Conservation (phyloP, 306 rosid genomes). For the Clitoria ternatea region DNA sequence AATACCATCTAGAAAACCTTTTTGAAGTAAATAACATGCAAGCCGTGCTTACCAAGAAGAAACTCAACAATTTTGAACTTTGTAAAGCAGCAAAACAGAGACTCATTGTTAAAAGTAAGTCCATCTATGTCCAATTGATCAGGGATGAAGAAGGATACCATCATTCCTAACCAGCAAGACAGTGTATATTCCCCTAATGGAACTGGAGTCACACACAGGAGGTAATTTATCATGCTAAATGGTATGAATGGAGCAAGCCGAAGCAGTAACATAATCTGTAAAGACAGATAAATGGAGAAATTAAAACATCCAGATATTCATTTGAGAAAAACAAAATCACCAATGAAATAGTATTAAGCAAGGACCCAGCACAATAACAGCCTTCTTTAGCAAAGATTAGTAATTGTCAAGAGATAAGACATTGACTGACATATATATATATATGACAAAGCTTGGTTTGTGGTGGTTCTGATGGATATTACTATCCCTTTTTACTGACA, state of each 20-base stretch:
- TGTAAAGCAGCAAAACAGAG: background rate
- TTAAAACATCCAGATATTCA: background rate
- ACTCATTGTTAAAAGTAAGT: background rate
- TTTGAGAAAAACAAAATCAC: background rate
- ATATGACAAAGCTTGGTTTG: background rate
- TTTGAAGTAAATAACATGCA: too few species aligned
- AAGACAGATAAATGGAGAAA: slow-evolving; percentile 2
- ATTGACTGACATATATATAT: background rate
- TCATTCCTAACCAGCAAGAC: slow-evolving; percentile 96
- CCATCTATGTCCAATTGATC: background rate
- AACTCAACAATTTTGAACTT: background rate
- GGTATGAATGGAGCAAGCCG: slow-evolving; percentile 94
- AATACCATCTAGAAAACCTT: too few species aligned
- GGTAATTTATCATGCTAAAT: slow-evolving; percentile 70
- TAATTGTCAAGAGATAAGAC: background rate
- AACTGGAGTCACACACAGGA: slow-evolving; percentile 86
- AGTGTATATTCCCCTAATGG: slow-evolving; percentile 63
- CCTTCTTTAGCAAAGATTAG: background rate
- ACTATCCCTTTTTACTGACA: background rate
- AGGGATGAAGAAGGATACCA: slow-evolving; percentile 54
- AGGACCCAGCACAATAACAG: background rate
- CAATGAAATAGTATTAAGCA: background rate
- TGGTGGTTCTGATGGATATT: background rate
- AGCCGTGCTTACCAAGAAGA: background rate
- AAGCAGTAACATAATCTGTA: slow-evolving; percentile 80